Conservation (phyloP, 2,329 filamentous ascomycete species). For the Aspergillus oerlinghausenensis region DNA sequence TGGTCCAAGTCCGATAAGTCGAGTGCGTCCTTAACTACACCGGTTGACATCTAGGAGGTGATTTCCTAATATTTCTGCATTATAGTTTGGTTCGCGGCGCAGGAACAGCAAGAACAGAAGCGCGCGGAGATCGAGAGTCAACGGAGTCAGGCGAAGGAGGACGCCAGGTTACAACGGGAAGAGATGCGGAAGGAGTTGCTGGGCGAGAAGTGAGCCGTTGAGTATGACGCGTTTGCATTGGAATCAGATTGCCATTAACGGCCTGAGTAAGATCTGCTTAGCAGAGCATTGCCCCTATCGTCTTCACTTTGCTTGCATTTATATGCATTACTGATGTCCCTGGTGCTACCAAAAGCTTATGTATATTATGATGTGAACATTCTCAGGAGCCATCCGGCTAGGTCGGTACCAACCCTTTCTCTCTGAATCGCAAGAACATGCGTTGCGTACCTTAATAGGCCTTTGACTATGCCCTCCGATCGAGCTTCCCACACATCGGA, state of each 20-base stretch:
- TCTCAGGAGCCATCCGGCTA: not conserved
- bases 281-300: not conserved
- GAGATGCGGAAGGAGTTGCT: constrained; percentile 38
- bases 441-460: not conserved
- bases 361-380: not conserved
- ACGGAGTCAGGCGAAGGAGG: constrained; percentile 25
- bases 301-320: constrained; percentile 3
- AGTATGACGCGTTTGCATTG: not conserved
- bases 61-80: constrained; percentile 4
- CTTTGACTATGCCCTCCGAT: constrained; percentile 26
- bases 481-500: not conserved
- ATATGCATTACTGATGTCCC: not conserved
- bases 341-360: not conserved
- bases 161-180: constrained; percentile 31
- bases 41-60: not conserved
- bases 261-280: not conserved
- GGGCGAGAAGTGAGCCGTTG: constrained; percentile 25
- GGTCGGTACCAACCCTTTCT: not conserved
- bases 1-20: constrained; percentile 88
- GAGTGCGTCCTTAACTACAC: constrained; percentile 50
- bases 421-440: not conserved
- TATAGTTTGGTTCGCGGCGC: constrained; percentile 38
- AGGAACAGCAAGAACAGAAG: constrained; percentile 32
- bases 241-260: not conserved
- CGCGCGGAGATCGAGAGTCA: constrained; percentile 21